These are phyloP conservation scores for Helicosporidium sp. DNA, from an alignment of 139 green algal species.

Conservation along the genomic window DNA sequence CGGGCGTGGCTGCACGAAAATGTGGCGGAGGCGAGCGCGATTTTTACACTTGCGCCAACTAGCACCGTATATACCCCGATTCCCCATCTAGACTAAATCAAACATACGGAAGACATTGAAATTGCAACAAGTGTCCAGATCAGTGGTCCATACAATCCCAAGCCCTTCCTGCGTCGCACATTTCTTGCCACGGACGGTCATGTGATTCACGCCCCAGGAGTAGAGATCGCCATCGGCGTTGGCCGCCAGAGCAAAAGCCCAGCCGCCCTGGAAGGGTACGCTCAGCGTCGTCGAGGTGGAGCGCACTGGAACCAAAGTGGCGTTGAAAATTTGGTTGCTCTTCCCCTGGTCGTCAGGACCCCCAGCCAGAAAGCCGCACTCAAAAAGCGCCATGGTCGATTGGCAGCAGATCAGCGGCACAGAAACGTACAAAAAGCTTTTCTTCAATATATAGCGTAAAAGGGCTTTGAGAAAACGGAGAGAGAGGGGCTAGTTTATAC, in stretches of 20 bases:
- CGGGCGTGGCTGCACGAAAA: no score
- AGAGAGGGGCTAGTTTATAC: no score
- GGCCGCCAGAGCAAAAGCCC: slow-evolving; percentile 16
- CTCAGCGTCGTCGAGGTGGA: not conserved
- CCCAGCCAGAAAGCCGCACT: slow-evolving; percentile 14
- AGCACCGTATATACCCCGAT: no score
- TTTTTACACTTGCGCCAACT: no score
- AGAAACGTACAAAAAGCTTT: slow-evolving; percentile 2
- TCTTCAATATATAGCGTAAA: slow-evolving; percentile 3
- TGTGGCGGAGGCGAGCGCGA: no score
- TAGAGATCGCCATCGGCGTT: slow-evolving; percentile 19
- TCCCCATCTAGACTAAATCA: no score
- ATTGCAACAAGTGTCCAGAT: not conserved
- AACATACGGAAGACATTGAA: slow-evolving; percentile 1
- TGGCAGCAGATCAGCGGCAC: not conserved
- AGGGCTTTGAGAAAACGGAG: no score
- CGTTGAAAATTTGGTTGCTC: slow-evolving; percentile 7
- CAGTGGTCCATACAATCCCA: not conserved
- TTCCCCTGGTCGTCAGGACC: slow-evolving; percentile 2
- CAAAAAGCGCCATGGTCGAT: slow-evolving; percentile 2
- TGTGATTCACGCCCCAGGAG: slow-evolving; percentile 37
- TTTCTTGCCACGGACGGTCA: slow-evolving; percentile 13
- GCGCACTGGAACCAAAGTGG: slow-evolving; percentile 3
- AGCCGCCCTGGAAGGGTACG: slow-evolving; percentile 8
- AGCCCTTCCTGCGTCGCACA: not conserved